Conservation (phyloP, 192 early-diverging fungal genomes). For the Linnemannia exigua region DNA sequence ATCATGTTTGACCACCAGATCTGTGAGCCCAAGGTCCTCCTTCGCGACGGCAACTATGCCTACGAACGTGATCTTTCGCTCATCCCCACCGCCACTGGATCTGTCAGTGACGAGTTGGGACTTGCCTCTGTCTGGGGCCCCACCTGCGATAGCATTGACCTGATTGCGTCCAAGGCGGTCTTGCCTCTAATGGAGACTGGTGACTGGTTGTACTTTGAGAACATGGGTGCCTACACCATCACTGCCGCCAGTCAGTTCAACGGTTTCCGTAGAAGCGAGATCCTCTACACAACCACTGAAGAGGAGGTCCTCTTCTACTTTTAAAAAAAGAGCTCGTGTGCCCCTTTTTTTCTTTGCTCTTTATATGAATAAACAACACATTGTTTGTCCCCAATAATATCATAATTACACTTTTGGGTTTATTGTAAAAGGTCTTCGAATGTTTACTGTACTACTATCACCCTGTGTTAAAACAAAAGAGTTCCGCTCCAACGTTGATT, state of each 20-base stretch:
- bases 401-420: too few relatives aligned
- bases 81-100: background rate
- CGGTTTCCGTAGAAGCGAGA: constrained; percentile 86
- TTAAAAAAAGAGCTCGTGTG: constrained; percentile 8
- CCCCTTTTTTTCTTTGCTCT: background rate
- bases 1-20: constrained; percentile 96
- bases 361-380: too few relatives aligned
- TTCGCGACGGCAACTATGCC: constrained; percentile 53
- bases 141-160: constrained; percentile 99
- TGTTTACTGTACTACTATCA: too few relatives aligned
- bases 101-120: constrained; percentile 56
- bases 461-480: too few relatives aligned
- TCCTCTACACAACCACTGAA: constrained; percentile 90
- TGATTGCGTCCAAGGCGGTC: constrained; percentile 73
- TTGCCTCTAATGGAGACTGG: constrained; percentile 92
- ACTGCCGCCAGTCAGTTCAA: constrained; percentile 91
- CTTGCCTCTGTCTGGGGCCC: constrained; percentile 94
- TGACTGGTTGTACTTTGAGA: constrained; percentile 95
- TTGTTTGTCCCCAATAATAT: too few relatives aligned
- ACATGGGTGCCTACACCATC: constrained; percentile 99
- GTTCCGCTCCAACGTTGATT: too few relatives aligned
- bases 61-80: constrained; percentile 8
- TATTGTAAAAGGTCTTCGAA: too few relatives aligned
- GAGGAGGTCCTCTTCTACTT: constrained; percentile 22
- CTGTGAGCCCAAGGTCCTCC: constrained; percentile 79